These are phyloP conservation scores for Emericellopsis atlantica DNA, from an alignment of 2,329 filamentous ascomycete genomes.

Conservation along the genomic window DNA sequence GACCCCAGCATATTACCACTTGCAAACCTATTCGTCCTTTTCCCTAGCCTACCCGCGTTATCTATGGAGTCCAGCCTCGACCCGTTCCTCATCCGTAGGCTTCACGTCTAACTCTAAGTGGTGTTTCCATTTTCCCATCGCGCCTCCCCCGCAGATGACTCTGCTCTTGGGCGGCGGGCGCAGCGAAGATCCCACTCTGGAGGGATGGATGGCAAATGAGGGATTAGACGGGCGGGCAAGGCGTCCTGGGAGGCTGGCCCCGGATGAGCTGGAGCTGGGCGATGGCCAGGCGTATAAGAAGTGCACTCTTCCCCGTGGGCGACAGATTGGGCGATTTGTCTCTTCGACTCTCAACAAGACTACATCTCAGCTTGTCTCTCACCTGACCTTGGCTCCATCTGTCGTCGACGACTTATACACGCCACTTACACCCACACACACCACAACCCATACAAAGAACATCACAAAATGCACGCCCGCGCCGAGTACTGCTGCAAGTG, in stretches of 20 bases:
- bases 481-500: conserved; percentile 43
- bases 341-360: no score
- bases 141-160: no score
- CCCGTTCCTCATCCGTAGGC: not conserved
- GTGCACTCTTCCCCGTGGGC: not conserved
- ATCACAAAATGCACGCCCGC: conserved; percentile 24
- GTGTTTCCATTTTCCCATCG: not conserved
- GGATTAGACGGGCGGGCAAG: not conserved
- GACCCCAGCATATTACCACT: conserved; percentile 3
- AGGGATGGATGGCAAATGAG: not conserved
- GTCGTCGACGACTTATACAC: not conserved
- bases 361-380: no score
- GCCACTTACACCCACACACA: conserved; percentile 1
- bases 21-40: conserved; percentile 2
- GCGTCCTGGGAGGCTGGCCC: not conserved
- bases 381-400: not conserved
- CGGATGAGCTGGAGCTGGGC: not conserved
- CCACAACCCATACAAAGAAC: conserved; percentile 2
- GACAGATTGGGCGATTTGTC: no score
- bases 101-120: not conserved
- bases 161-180: no score
- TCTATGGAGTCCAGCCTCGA: not conserved
- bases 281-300: conserved; percentile 1
- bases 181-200: no score
- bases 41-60: conserved; percentile 1